A percentile compares a stretch with the other conserved stretches of the same genome.
phyloP scores from a whole-genome alignment of 306 rosid genomes.

The Alnus glutinosa region DNA sequence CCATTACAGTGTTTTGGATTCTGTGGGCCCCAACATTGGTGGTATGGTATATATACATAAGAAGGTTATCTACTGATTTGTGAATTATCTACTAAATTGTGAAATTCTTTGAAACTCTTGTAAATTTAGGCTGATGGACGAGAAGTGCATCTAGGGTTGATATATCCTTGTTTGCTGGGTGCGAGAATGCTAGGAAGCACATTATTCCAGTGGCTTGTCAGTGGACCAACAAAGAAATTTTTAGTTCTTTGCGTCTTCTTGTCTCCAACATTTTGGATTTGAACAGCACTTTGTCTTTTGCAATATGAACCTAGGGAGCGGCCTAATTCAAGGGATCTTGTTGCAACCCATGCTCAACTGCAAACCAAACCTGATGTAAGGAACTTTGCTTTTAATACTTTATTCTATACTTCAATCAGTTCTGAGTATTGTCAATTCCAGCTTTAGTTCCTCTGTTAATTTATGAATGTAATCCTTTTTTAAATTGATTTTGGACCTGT shows the following conservation, averaged over 20 bases:
- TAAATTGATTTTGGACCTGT: neutral
- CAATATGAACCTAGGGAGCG: constrained; percentile 96
- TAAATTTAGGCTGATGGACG: constrained; percentile 90
- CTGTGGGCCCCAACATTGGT: constrained; percentile 98
- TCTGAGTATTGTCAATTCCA: neutral
- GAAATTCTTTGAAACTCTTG: constrained; percentile 18
- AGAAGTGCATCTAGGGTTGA: constrained; percentile 82
- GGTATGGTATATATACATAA: constrained; percentile 50
- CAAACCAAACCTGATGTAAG: constrained; percentile 85
- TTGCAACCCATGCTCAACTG: constrained; percentile 79
- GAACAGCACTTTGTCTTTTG: constrained; percentile 35
- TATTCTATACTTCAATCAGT: neutral
- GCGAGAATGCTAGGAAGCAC: constrained; percentile 96
- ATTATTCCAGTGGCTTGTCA: constrained; percentile 71
- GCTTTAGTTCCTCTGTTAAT: neutral
- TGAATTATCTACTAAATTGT: neutral
- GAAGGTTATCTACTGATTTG: neutral
- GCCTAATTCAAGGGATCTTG: constrained; percentile 88
- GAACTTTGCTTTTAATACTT: constrained; percentile 18
- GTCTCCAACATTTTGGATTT: constrained; percentile 11
- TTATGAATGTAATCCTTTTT: neutral
- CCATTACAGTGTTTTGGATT: constrained; percentile 77
- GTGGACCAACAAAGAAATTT: constrained; percentile 40
- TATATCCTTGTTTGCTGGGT: constrained; percentile 80
- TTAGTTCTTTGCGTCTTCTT: neutral